Evolutionary conservation across 371 early-diverging fungal genomes (phyloP).

Genomic region (Apophysomyces trapeziformis): DNA sequence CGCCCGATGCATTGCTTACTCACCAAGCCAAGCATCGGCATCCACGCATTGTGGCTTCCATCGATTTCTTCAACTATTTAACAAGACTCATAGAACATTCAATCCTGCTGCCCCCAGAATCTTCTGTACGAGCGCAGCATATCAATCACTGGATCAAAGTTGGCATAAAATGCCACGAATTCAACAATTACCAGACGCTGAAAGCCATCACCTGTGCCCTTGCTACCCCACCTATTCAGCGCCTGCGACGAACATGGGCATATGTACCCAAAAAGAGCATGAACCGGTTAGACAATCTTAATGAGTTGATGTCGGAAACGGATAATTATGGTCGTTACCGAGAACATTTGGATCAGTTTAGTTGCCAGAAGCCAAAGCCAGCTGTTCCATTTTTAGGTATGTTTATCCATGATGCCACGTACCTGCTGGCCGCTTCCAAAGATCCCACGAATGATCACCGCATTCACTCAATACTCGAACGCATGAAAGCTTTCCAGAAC

Average conservation of each 20-base stretch:
- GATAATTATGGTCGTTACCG: slow-evolving; percentile 71
- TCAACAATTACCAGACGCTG: slow-evolving; percentile 72
- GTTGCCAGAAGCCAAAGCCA: slow-evolving; percentile 43
- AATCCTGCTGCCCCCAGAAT: slow-evolving; percentile 58
- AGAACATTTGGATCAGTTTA: slow-evolving; percentile 41
- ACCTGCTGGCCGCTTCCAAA: slow-evolving; percentile 66
- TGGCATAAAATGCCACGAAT: slow-evolving; percentile 54
- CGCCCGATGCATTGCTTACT: slow-evolving; percentile 55
- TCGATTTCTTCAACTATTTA: slow-evolving; percentile 80
- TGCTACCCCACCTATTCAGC: slow-evolving; percentile 69
- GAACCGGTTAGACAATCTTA: slow-evolving; percentile 51
- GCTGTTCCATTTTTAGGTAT: slow-evolving; percentile 75
- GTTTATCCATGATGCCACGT: slow-evolving; percentile 77
- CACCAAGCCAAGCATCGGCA: slow-evolving; percentile 71
- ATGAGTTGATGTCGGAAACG: slow-evolving; percentile 64
- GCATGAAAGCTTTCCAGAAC: slow-evolving; percentile 51
- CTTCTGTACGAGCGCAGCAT: slow-evolving; percentile 58
- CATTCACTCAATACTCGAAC: slow-evolving; percentile 43
- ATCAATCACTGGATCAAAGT: slow-evolving; percentile 74
- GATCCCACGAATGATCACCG: slow-evolving; percentile 46
- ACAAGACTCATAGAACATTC: slow-evolving; percentile 74
- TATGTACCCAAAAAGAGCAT: slow-evolving; percentile 69
- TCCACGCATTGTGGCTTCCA: slow-evolving; percentile 63
- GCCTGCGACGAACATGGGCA: slow-evolving; percentile 74
- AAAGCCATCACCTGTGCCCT: slow-evolving; percentile 71